Base-by-base conservation (phyloP, 192 early-diverging fungal species). In the Phycomyces blakesleeanus region DNA sequence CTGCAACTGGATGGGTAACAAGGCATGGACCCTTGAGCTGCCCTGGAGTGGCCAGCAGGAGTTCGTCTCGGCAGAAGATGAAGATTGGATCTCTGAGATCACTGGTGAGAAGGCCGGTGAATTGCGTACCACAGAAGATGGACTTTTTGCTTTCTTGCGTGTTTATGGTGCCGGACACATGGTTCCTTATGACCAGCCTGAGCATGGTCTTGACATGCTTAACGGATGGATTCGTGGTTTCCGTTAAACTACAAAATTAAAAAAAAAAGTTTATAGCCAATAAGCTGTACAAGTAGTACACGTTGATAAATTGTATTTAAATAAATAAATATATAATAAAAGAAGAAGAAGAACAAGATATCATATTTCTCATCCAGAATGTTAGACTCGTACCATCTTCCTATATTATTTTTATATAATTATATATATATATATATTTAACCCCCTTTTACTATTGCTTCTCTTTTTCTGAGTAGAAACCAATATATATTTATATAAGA, bases 141-240 rank as follows among this genome's bases (percentile, higher is more conserved):
- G 87, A 58, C 80, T 79, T 51, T 85, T 99, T 55, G 85, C 93
- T 29, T 99, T 92, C 80, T 73, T 99, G 58, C 84, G 87, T 20
- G 83, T 93, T 14, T 94, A 85, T 76, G 89, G 85, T 59, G 93
- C 90, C 49, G 93, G 96, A 2, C 92, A 94, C 55, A 94, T 94
- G 92, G 83, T 82, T 54, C 96, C 96, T n/a, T 93, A 94, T 69
- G 96, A 98, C 75, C 90, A 95, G 79, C 91, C 93, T 53, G 82
- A 79, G 60, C 83, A 81, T 68, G 81, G 85, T 42, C 73, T 88
- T 26, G 93, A 93, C 77, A 89, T 98, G 83, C 83, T 98, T 64
- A 94, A 92, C 79, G 76, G 76, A 53, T 98, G 93, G 93, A 66
- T 94, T 42, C 14, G 38, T 25, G 61, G 61, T 41, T 4, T 14